A percentile compares a stretch with the other conserved stretches of the same genome.
These are phyloP conservation scores for Stipa capillata DNA, from an alignment of 176 grass and related monocot species.

Conservation along the genomic window DNA sequence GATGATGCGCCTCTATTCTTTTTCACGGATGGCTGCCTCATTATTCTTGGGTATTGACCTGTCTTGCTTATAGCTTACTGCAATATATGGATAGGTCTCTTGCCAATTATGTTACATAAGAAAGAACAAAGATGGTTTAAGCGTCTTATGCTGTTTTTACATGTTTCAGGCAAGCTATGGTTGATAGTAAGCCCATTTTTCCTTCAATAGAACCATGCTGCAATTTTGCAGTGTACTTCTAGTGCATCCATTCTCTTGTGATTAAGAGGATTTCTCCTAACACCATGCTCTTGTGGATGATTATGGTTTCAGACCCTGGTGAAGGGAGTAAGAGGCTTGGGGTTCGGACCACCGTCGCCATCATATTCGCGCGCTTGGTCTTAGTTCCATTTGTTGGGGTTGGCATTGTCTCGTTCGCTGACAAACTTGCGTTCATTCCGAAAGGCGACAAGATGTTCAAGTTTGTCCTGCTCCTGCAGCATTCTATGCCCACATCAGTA, in stretches of 20 bases:
- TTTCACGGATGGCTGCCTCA: constrained; percentile 60
- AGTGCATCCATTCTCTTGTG: background rate
- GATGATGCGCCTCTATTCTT: constrained; percentile 61
- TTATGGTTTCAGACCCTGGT: constrained; percentile 39
- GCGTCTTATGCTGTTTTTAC: background rate
- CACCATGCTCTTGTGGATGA: background rate
- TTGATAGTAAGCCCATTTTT: constrained; percentile 41
- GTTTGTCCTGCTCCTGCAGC: constrained; percentile 54
- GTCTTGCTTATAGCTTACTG: too few relatives aligned
- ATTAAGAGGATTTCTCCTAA: background rate
- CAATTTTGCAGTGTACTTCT: background rate
- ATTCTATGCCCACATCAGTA: constrained; percentile 63
- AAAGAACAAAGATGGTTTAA: too few relatives aligned
- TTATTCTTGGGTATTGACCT: constrained; percentile 48
- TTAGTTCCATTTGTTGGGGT: constrained; percentile 49
- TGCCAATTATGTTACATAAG: too few relatives aligned
- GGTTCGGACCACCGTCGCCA: constrained; percentile 40
- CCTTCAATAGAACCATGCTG: background rate
- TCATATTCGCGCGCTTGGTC: constrained; percentile 43
- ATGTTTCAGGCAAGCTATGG: constrained; percentile 46
- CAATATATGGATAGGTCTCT: background rate
- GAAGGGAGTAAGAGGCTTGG: constrained; percentile 58
- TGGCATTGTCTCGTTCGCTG: constrained; percentile 44
- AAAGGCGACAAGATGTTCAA: constrained; percentile 58
- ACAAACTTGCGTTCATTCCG: constrained; percentile 48